Percentiles rank a stretch among this genome's conserved stretches.
phyloP scores from a whole-genome alignment of 2,329 filamentous ascomycete genomes.

The Fusarium phyllophilum region DNA sequence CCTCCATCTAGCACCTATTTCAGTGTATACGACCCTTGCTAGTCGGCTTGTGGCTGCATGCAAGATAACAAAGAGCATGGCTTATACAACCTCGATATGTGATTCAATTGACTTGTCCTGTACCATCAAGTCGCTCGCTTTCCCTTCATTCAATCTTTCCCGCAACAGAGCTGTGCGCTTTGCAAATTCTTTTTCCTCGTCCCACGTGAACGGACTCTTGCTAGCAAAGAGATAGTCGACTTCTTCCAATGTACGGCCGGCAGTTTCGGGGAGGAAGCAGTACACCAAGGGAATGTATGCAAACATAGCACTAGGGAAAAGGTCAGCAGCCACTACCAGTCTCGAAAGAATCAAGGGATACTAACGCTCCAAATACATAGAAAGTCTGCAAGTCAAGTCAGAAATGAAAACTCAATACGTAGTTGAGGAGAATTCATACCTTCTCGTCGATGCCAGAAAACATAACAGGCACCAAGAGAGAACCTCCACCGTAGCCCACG shows the following conservation, averaged over 20 bases:
- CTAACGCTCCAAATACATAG: slow-evolving; percentile 6
- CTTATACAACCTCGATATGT: neutral
- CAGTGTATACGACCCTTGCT: too few relatives aligned
- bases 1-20: too few relatives aligned
- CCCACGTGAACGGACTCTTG: slow-evolving; percentile 8
- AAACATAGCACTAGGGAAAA: slow-evolving; percentile 3
- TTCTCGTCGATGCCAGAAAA: slow-evolving; percentile 12
- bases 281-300: slow-evolving; percentile 8
- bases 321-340: neutral
- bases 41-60: neutral
- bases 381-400: slow-evolving; percentile 1
- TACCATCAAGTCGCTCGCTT: neutral
- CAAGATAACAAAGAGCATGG: neutral
- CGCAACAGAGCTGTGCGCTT: neutral
- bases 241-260: slow-evolving; percentile 8
- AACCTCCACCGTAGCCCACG: slow-evolving; percentile 28
- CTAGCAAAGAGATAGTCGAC: slow-evolving; percentile 11
- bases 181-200: slow-evolving; percentile 7
- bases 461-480: slow-evolving; percentile 5
- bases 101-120: neutral
- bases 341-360: neutral
- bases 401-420: neutral
- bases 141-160: neutral
- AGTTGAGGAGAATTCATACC: neutral
- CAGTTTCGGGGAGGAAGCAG: slow-evolving; percentile 11